Evolutionary conservation across 371 early-diverging fungal genomes (phyloP), one percentile per base, ranked within the genome.

Genomic region (Mortierella sp.): DNA sequence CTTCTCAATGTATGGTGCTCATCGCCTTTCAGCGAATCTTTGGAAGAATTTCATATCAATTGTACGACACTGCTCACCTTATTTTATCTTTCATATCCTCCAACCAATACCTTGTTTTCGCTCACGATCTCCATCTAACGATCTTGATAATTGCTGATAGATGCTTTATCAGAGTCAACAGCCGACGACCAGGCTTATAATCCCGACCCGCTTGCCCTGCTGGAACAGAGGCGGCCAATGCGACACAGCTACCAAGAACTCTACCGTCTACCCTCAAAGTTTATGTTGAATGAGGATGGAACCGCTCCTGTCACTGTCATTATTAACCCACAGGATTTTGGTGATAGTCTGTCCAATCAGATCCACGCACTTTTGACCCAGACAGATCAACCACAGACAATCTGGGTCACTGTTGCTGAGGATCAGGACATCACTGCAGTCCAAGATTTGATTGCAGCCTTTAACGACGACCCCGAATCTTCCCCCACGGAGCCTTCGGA

Each of bases 251-350:
- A 74, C 58, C 80, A 79, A 61, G 80, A 79, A 37, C 75, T 79
- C 54, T 79, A 74, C 61, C 68, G 45, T n/a, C 61, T 75, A 10
- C 68, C 63, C 15, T 83, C 75, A 54, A 83, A 75, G 63, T 78
- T 71, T 60, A 83, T 78, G 75, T 77, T 77, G 23, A 71, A 74
- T 29, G 79, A 73, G 45, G 79, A 74, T 70, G 78, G 75, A 31
- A 82, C 84, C 6, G 87, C 86, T 0, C 75, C 89, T 3, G 86
- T 86, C 19, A 87, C 87, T 35, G 87, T 84, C 49, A 82, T 89
- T 4, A 71, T 89, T 23, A 79, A 85, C 26, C 82, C 84, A 7
- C 71, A 70, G 53, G 72, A 77, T 32, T 81, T 70, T 65, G 69
- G 75, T 3, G 63, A 70, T 40, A 82, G 78, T 22, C 55, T 87